Evolutionary conservation across 225 moss, liverwort and hornwort species (phyloP).

Genomic region (Polytrichum commune): DNA sequence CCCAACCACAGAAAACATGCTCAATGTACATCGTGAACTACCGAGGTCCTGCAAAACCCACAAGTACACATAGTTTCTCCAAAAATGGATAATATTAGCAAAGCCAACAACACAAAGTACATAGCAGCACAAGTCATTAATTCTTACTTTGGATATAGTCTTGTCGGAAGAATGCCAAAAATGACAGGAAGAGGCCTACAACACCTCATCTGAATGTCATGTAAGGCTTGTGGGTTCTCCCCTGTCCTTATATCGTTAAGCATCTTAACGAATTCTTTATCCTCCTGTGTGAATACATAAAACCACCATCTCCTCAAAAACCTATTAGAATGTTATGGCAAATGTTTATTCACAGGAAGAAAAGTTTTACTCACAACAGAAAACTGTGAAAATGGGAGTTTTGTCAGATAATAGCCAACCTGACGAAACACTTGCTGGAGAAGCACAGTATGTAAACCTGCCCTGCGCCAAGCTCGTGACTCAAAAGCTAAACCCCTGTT

Average conservation of each 20-base stretch:
- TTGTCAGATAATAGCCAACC: conserved; percentile 9
- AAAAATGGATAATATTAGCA: too few species aligned
- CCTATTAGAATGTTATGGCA: too few species aligned
- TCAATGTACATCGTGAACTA: too few species aligned
- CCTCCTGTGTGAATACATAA: not conserved
- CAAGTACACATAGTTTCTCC: too few species aligned
- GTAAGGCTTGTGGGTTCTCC: conserved; percentile 28
- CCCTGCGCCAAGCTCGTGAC: conserved; percentile 51
- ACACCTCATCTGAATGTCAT: conserved; percentile 37
- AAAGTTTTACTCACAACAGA: too few species aligned
- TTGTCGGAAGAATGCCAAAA: conserved; percentile 39
- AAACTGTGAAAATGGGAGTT: too few species aligned
- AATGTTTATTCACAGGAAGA: too few species aligned
- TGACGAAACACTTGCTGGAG: conserved; percentile 46
- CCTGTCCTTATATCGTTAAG: conserved; percentile 48
- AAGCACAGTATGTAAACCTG: conserved; percentile 32
- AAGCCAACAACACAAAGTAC: too few species aligned
- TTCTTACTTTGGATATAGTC: conserved; percentile 34
- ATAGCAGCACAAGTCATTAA: too few species aligned
- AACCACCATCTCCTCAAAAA: too few species aligned
- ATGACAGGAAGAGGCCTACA: conserved; percentile 37
- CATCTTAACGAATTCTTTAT: conserved; percentile 15
- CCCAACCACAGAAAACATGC: not conserved
- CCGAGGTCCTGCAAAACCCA: too few species aligned
- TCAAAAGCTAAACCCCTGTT: conserved; percentile 50